A percentile compares a stretch with the other conserved stretches of the same genome.
phyloP scores from a whole-genome alignment of 192 early-diverging fungal species.

The Chytriomyces confervae region DNA sequence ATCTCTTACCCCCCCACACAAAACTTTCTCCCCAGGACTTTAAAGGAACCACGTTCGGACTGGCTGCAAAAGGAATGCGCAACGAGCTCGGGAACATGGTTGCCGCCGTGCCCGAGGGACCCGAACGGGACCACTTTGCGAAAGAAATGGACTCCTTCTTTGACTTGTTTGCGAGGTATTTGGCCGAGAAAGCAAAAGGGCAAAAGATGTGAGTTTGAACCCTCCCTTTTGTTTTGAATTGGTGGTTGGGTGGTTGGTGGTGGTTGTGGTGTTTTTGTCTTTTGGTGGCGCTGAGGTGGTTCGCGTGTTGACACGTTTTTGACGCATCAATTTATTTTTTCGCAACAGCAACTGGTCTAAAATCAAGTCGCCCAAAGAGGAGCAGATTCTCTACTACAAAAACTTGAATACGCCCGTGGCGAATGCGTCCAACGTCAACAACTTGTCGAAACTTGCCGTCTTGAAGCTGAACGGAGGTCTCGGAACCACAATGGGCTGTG shows the following conservation, averaged over 20 bases:
- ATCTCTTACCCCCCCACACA: not conserved
- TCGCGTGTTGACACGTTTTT: not conserved
- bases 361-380: constrained; percentile 88
- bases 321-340: not conserved
- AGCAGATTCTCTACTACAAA: constrained; percentile 81
- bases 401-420: constrained; percentile 58
- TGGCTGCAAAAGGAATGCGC: constrained; percentile 75
- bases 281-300: not conserved
- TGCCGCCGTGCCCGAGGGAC: constrained; percentile 60
- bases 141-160: constrained; percentile 59
- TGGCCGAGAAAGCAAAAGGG: constrained; percentile 78
- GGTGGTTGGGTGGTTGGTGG: no score
- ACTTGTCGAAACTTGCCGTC: constrained; percentile 92
- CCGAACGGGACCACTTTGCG: constrained; percentile 56
- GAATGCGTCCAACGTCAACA: constrained; percentile 52
- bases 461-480: constrained; percentile 99
- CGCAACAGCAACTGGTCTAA: constrained; percentile 86
- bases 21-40: constrained; percentile 45
- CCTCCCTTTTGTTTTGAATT: not conserved
- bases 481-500: constrained; percentile 99
- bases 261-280: no score
- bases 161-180: constrained; percentile 72
- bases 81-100: constrained; percentile 74
- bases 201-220: constrained; percentile 67
- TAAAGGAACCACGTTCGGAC: constrained; percentile 53